phyloP scores from a whole-genome alignment of 352 stramenopile genomes.

The Phytophthora ramorum region DNA sequence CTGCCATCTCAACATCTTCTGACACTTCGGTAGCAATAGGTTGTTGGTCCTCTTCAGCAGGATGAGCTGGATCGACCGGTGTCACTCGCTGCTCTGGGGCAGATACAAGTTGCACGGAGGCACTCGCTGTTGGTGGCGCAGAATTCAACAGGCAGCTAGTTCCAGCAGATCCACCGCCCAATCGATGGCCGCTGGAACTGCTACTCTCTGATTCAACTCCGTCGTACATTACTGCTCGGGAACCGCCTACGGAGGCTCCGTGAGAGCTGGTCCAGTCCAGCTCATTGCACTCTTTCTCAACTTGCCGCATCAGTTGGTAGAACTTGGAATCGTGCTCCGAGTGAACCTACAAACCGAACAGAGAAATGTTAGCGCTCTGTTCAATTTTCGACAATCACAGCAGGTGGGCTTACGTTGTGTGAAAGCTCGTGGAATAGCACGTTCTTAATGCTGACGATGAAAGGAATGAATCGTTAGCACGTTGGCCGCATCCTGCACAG shows the following conservation, averaged over 20 bases:
- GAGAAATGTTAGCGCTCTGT: too few relatives aligned
- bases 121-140: background rate
- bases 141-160: conserved; percentile 38
- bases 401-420: conserved; percentile 86
- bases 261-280: conserved; percentile 67
- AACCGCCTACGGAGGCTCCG: conserved; percentile 49
- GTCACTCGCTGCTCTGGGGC: background rate
- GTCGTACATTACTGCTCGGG: conserved; percentile 20
- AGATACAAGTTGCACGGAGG: background rate
- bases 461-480: background rate
- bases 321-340: conserved; percentile 85
- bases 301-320: conserved; percentile 82
- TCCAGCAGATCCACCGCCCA: conserved; percentile 45
- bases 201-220: conserved; percentile 8
- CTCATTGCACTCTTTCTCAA: conserved; percentile 79
- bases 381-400: background rate
- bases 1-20: conserved; percentile 33
- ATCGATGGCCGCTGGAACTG: conserved; percentile 31
- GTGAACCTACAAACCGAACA: conserved; percentile 51
- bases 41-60: background rate
- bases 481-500: background rate
- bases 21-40: background rate
- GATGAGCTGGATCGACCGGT: background rate
- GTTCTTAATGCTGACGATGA: conserved; percentile 87
- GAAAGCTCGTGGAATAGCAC: conserved; percentile 95